A percentile compares a stretch with the other conserved stretches of the same genome.
Conservation (phyloP, 768 basidiomycete species). For the Macrolepiota dolichaula region DNA sequence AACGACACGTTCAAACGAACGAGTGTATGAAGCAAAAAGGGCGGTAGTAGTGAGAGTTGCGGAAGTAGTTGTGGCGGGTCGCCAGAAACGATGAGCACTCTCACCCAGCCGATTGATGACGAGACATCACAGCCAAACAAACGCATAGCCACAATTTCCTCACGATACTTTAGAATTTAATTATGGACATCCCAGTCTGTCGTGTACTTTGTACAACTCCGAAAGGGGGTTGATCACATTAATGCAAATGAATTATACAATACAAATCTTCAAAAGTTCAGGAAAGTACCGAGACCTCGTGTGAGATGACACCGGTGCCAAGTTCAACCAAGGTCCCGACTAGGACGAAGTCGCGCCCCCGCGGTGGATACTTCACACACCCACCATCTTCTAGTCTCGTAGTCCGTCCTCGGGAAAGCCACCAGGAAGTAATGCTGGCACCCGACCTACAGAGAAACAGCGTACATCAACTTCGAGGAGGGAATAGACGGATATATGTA, state of each 20-base stretch:
- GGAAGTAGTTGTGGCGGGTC: not conserved
- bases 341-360: no score
- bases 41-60: not conserved
- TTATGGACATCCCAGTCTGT: not conserved
- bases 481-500: not conserved
- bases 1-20: not conserved
- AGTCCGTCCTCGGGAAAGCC: no score
- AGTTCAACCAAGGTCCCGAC: no score
- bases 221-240: no score
- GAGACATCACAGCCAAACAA: constrained; percentile 1
- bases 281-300: no score
- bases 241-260: no score
- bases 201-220: no score
- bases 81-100: not conserved
- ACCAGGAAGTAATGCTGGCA: no score
- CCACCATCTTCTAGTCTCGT: no score
- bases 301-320: no score
- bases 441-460: not conserved
- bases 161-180: not conserved
- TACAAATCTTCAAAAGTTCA: no score
- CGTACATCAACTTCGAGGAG: not conserved
- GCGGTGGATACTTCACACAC: no score
- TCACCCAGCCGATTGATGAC: not conserved
- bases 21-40: not conserved
- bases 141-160: not conserved